Percentiles rank a stretch among this genome's conserved stretches.
These are phyloP conservation scores for Jatropha multifida DNA, from an alignment of 441 rosid genomes.

Conservation along the genomic window DNA sequence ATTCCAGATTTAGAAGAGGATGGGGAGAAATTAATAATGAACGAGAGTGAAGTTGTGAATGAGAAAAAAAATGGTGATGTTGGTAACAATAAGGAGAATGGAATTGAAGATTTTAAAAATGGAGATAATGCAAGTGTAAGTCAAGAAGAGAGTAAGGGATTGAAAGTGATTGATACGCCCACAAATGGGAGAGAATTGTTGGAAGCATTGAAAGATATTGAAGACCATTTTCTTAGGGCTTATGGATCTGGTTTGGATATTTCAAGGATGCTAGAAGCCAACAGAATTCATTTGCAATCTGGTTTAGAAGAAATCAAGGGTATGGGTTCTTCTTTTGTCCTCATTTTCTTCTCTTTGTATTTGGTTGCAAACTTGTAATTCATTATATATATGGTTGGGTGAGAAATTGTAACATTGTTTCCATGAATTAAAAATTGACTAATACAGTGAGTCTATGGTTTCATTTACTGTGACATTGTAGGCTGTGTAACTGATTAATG, in stretches of 20 bases:
- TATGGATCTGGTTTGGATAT: conserved; percentile 57
- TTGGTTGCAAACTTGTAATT: background rate
- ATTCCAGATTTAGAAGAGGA: conserved; percentile 56
- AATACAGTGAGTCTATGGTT: background rate
- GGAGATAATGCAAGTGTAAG: conserved; percentile 21
- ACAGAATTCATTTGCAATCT: conserved; percentile 42
- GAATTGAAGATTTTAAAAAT: conserved; percentile 18
- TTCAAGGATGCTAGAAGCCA: conserved; percentile 59
- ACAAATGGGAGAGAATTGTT: conserved; percentile 45
- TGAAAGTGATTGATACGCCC: conserved; percentile 34
- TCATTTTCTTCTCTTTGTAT: too few species aligned
- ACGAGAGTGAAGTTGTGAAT: conserved; percentile 24
- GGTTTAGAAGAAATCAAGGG: conserved; percentile 53
- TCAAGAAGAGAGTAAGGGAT: conserved; percentile 23
- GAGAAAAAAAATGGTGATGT: conserved; percentile 19
- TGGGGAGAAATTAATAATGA: conserved; percentile 22
- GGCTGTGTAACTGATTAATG: background rate
- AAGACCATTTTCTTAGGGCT: conserved; percentile 52
- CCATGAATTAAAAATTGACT: background rate
- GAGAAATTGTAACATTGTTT: background rate
- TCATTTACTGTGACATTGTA: background rate
- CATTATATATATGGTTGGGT: background rate
- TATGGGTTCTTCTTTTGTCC: background rate
- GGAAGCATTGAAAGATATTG: conserved; percentile 55
- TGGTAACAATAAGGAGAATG: conserved; percentile 18